phyloP scores from a whole-genome alignment of 345 rosid genomes.

The Dimocarpus longan region DNA sequence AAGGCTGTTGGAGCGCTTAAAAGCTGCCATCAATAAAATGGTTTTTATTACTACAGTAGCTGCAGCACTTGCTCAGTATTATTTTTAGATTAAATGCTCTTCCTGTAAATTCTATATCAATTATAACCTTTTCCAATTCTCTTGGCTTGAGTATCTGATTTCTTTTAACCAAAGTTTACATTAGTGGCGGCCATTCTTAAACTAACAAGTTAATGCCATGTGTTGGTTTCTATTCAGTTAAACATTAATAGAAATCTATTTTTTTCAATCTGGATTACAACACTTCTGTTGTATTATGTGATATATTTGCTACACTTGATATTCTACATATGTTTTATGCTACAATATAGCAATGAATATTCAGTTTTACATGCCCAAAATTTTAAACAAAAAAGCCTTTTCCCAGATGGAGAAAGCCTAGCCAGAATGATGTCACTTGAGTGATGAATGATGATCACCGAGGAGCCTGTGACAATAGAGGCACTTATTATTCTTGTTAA shows the following conservation, averaged over 20 bases:
- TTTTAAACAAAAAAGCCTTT: neutral
- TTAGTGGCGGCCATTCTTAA: neutral
- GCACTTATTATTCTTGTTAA: neutral
- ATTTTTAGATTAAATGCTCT: neutral
- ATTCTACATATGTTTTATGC: neutral
- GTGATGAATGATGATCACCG: neutral
- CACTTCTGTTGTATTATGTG: too few relatives aligned
- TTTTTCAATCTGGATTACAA: too few relatives aligned
- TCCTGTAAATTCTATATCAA: neutral
- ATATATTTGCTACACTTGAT: neutral
- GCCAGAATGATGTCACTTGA: neutral
- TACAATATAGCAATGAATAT: neutral
- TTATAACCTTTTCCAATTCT: neutral
- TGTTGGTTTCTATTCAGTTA: neutral
- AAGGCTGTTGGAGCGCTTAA: neutral
- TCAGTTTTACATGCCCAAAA: neutral
- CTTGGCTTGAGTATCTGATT: neutral
- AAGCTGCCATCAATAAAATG: constrained; percentile 10
- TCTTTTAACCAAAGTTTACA: neutral
- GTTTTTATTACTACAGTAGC: neutral
- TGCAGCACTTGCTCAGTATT: neutral
- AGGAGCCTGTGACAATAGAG: too few relatives aligned
- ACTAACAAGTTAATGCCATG: constrained; percentile 1
- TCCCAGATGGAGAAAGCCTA: neutral
- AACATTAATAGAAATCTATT: neutral